Percentiles rank a stretch among this genome's conserved stretches.
Conservation (phyloP, 257 asterid species). For the Echium plantagineum region DNA sequence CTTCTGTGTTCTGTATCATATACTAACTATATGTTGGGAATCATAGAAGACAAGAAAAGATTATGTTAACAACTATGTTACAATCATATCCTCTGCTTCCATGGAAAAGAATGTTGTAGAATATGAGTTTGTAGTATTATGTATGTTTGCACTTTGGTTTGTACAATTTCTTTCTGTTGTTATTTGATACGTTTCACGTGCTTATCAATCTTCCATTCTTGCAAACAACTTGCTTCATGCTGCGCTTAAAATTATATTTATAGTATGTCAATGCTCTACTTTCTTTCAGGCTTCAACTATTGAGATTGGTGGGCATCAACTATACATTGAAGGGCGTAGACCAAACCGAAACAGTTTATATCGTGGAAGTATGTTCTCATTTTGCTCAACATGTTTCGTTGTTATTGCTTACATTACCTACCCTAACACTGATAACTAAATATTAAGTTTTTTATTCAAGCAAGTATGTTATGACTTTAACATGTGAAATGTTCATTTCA, state of each 20-base stretch:
- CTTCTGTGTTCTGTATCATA: neutral
- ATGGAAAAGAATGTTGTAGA: too few relatives aligned
- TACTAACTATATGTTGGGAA: neutral
- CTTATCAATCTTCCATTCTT: neutral
- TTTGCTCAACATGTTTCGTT: neutral
- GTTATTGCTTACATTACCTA: neutral
- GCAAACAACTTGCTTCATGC: neutral
- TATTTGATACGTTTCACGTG: neutral
- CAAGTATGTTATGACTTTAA: too few relatives aligned
- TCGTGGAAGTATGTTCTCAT: constrained; percentile 65
- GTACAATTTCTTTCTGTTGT: neutral
- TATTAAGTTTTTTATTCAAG: too few relatives aligned
- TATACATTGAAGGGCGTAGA: constrained; percentile 89
- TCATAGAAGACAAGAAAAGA: neutral
- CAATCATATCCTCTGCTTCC: neutral
- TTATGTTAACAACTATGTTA: neutral
- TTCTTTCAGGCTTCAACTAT: constrained; percentile 66
- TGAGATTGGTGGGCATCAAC: constrained; percentile 62
- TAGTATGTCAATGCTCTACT: constrained; percentile 3
- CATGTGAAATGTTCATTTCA: too few relatives aligned
- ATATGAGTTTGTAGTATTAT: too few relatives aligned
- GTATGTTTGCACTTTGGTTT: neutral
- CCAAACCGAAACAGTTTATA: constrained; percentile 55
- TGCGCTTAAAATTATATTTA: neutral
- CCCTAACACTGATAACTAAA: neutral